phyloP scores from a whole-genome alignment of 352 stramenopile genomes.

The Phytophthora fragariaefolia region DNA sequence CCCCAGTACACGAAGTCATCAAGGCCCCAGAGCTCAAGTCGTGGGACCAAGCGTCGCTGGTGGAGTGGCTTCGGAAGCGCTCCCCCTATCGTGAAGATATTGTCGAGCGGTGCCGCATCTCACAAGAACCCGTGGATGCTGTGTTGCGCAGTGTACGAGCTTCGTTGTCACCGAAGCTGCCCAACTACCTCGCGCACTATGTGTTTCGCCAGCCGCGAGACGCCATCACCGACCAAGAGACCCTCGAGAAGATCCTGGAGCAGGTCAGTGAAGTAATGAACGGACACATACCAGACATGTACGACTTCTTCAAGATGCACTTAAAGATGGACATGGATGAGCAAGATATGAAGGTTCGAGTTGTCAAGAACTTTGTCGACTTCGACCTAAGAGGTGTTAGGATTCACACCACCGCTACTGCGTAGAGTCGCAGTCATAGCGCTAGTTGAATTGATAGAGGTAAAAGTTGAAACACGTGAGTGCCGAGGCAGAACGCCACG shows the following conservation, averaged over 20 bases:
- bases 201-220: background rate
- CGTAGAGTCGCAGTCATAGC: too few relatives aligned
- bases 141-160: background rate
- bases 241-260: background rate
- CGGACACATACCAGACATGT: background rate
- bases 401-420: too few relatives aligned
- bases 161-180: background rate
- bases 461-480: too few relatives aligned
- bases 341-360: background rate
- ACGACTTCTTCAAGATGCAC: background rate
- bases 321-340: conserved; percentile 2
- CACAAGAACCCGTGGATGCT: background rate
- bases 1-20: too few relatives aligned
- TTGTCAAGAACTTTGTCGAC: conserved; percentile 4
- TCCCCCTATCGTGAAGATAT: too few relatives aligned
- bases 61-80: too few relatives aligned
- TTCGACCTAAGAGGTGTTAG: too few relatives aligned
- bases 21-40: too few relatives aligned
- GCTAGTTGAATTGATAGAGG: too few relatives aligned
- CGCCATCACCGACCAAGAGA: background rate
- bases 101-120: too few relatives aligned
- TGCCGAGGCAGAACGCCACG: too few relatives aligned
- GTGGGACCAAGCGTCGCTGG: too few relatives aligned
- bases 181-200: background rate
- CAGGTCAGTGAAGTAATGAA: background rate